phyloP scores from a whole-genome alignment of 805 yeast genomes.

The Hanseniaspora singularis region DNA sequence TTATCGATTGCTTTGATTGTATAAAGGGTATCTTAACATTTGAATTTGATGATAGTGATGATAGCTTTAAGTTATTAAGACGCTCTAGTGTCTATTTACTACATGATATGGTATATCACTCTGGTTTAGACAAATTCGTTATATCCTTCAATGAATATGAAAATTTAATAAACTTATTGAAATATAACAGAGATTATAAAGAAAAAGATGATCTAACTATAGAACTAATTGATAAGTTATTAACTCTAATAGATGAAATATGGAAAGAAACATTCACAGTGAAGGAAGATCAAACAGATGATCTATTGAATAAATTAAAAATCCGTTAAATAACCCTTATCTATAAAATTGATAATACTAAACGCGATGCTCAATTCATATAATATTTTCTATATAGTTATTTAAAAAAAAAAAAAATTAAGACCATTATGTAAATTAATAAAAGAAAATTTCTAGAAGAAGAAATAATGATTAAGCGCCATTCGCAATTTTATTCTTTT shows the following conservation, averaged over 20 bases:
- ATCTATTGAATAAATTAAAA: conserved; percentile 10
- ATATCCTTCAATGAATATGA: conserved; percentile 28
- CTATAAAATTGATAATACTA: not conserved
- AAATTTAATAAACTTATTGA: conserved; percentile 34
- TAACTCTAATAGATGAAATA: conserved; percentile 24
- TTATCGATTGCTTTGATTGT: conserved; percentile 58
- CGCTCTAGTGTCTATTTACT: conserved; percentile 64
- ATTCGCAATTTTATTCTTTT: too few relatives aligned
- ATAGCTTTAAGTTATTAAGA: conserved; percentile 39
- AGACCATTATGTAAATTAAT: too few relatives aligned
- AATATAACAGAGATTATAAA: conserved; percentile 32
- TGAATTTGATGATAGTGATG: conserved; percentile 40
- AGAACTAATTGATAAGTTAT: conserved; percentile 41
- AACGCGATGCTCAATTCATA: too few relatives aligned
- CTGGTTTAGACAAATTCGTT: conserved; percentile 42
- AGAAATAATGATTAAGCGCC: too few relatives aligned
- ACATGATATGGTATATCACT: conserved; percentile 42
- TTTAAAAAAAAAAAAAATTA: too few relatives aligned
- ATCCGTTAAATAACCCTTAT: not conserved
- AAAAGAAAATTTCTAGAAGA: too few relatives aligned
- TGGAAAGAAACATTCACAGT: conserved; percentile 16
- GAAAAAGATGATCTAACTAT: conserved; percentile 49
- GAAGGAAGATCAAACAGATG: conserved; percentile 6
- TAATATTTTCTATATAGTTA: too few relatives aligned
- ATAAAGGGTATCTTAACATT: conserved; percentile 59